Conservation (phyloP, 768 basidiomycete genomes). For the Dioszegia hungarica region DNA sequence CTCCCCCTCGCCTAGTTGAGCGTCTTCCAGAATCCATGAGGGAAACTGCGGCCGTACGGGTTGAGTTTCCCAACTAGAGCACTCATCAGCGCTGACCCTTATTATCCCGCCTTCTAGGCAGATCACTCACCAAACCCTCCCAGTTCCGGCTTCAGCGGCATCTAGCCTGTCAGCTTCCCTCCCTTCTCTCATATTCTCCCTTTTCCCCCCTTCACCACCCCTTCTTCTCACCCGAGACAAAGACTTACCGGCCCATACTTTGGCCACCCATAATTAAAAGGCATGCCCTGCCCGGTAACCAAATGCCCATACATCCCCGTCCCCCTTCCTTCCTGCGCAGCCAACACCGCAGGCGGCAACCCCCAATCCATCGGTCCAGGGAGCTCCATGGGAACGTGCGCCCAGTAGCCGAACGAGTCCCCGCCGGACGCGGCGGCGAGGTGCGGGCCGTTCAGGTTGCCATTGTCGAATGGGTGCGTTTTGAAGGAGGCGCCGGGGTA, state of each 20-base stretch:
- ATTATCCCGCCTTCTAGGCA: not conserved
- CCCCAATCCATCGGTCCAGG: slow-evolving; percentile 15
- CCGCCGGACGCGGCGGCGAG: slow-evolving; percentile 30
- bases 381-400: slow-evolving; percentile 22
- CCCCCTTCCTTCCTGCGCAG: slow-evolving; percentile 29
- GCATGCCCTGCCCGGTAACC: slow-evolving; percentile 8
- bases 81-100: not conserved
- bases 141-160: slow-evolving; percentile 43
- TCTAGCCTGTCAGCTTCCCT: slow-evolving; percentile 9
- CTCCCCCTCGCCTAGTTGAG: slow-evolving; percentile 12
- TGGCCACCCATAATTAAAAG: slow-evolving; percentile 43
- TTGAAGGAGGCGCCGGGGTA: slow-evolving; percentile 42
- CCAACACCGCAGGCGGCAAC: slow-evolving; percentile 33
- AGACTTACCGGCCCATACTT: slow-evolving; percentile 40
- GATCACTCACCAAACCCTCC: slow-evolving; percentile 39
- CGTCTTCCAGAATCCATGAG: slow-evolving; percentile 41
- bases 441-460: slow-evolving; percentile 36
- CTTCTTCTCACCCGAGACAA: not conserved
- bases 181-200: not conserved
- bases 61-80: slow-evolving; percentile 39
- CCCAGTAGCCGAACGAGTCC: slow-evolving; percentile 36
- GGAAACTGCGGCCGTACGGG: slow-evolving; percentile 36
- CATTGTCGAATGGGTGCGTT: slow-evolving; percentile 18
- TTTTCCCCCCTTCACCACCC: not conserved
- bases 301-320: slow-evolving; percentile 9